Base-by-base conservation (phyloP, 2,329 filamentous ascomycete genomes). In the Aspergillus transmontanensis region DNA sequence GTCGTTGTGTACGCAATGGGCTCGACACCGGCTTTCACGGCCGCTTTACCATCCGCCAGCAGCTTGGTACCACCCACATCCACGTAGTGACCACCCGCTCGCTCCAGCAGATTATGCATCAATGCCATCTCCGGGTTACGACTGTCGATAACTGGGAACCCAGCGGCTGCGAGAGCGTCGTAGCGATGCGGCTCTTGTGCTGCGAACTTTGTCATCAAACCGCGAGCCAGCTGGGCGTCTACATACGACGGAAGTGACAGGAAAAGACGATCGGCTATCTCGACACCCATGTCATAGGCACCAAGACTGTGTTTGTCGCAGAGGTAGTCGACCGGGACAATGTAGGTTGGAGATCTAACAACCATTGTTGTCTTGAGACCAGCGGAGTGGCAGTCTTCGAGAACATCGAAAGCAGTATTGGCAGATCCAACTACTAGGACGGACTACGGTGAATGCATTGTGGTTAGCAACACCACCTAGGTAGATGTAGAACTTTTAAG, bases 321-420 rank as follows among this genome's bases (percentile, higher is more conserved):
- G 32, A 69, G 26, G 21, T 71, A 71, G 4, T 72, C 69, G 2
- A 66, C 59, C 1, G 72, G 72, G 2, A 72, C 14, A 11, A 74
- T 69, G 48, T 72, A 69, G 10, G 82, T 84, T 4, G 73, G 75
- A 28, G 73, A 76, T 39, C 81, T 78, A 62, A 82, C 81, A 0
- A 82, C 72, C 68, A 84, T 81, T 32, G 81, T 83, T 19, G 79
- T 72, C 28, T 78, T 69, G n/a, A 79, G 69, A 3, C 77, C 77
- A 3, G 78, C 77, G 36, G 77, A 71, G 57, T 77, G 75, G 71
- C 81, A 82, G 68, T 83, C 80, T 65, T 82, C 76, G 1, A 81
- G 78, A 10, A 84, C 77, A 60, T 84, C 82, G 67, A 84, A 82
- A 0, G 69, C 74, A 0, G 81, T 82, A 64, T 84, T 84, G 58